These are phyloP conservation scores for Rhodotorula glutinis DNA, from an alignment of 1,284 basidiomycete genomes.

Conservation along the genomic window DNA sequence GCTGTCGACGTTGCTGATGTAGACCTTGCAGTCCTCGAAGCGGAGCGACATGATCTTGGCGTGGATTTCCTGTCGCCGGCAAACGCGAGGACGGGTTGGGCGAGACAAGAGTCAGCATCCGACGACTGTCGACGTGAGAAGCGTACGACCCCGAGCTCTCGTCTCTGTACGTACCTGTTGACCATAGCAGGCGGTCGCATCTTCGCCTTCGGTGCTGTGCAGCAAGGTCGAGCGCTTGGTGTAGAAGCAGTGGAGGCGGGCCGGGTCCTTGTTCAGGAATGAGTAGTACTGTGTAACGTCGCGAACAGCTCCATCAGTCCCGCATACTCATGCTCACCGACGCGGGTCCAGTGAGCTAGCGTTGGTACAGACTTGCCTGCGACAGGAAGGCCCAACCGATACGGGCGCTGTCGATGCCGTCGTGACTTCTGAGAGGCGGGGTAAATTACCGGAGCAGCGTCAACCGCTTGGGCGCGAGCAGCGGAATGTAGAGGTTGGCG, in stretches of 20 bases:
- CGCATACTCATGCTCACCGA: background rate
- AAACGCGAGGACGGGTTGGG: constrained; percentile 17
- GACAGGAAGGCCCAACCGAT: constrained; percentile 39
- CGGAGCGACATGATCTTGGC: constrained; percentile 89
- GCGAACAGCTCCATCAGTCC: background rate
- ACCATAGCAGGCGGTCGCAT: constrained; percentile 78
- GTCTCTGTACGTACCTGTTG: constrained; percentile 65
- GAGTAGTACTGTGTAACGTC: constrained; percentile 30
- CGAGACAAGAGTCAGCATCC: background rate
- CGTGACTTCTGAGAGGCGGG: constrained; percentile 3
- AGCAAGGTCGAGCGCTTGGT: constrained; percentile 96
- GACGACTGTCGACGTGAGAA: background rate
- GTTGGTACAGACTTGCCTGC: constrained; percentile 18
- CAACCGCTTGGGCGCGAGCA: too few species aligned
- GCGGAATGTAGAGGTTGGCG: too few species aligned
- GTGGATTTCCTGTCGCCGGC: constrained; percentile 80
- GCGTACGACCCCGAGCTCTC: too few species aligned
- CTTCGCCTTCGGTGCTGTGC: constrained; percentile 94
- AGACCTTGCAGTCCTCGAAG: constrained; percentile 88
- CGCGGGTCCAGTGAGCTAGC: background rate
- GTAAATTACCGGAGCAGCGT: background rate
- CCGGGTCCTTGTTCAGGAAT: constrained; percentile 78
- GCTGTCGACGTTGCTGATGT: constrained; percentile 51
- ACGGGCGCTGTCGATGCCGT: constrained; percentile 22
- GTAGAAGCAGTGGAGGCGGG: constrained; percentile 98